Percentiles rank a stretch among this genome's conserved stretches.
phyloP scores from a whole-genome alignment of 2,329 filamentous ascomycete genomes.

The Paecilomyces dactylethromorphus region DNA sequence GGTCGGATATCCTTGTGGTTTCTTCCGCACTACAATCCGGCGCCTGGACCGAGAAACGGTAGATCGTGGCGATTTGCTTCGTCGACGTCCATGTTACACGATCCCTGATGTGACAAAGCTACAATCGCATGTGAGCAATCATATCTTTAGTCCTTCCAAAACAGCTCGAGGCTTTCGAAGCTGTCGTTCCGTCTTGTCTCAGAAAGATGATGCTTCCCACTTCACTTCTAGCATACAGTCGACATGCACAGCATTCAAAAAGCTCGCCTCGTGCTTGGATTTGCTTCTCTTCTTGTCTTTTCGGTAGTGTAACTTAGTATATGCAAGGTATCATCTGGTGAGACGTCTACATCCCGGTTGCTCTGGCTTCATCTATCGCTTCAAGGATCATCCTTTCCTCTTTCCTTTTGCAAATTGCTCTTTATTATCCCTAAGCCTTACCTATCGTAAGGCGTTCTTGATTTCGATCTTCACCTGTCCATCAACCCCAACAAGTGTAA shows the following conservation, averaged over 20 bases:
- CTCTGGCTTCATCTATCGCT: background rate
- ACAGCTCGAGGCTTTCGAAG: background rate
- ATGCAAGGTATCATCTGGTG: slow-evolving; percentile 1
- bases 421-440: background rate
- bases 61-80: background rate
- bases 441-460: slow-evolving; percentile 46
- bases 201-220: background rate
- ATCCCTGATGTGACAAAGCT: background rate
- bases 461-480: slow-evolving; percentile 64
- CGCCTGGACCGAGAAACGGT: background rate
- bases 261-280: background rate
- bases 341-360: background rate
- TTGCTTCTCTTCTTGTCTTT: background rate
- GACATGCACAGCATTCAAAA: background rate
- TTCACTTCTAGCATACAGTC: background rate
- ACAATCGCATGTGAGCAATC: background rate
- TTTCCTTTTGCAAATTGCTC: background rate
- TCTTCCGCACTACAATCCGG: background rate
- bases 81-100: background rate
- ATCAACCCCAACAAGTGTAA: slow-evolving; percentile 53
- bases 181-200: background rate
- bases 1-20: background rate
- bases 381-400: background rate
- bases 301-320: background rate
- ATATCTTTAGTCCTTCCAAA: background rate